A percentile compares a stretch with the other conserved stretches of the same genome.
Evolutionary conservation across 2,329 filamentous ascomycete genomes (phyloP).

Genomic region (Nothophaeocryptopus gaeumannii): DNA sequence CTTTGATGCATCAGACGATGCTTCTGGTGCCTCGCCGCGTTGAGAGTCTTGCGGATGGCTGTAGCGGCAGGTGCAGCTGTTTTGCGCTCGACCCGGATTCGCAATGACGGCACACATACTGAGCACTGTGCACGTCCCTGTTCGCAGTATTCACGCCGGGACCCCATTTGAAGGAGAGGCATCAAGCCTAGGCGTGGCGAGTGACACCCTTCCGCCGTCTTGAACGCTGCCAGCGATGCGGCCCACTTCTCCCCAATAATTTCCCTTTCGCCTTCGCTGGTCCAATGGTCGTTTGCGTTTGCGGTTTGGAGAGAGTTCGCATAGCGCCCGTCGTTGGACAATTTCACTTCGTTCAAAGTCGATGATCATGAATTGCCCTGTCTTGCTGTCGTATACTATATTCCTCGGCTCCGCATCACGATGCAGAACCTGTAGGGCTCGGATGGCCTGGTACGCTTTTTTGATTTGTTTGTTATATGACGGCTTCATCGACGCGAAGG

Average conservation of each 20-base stretch:
- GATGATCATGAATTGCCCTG: slow-evolving; percentile 2
- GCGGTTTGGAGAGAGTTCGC: slow-evolving; percentile 4
- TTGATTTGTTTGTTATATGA: neutral
- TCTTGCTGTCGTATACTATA: neutral
- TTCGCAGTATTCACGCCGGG: neutral
- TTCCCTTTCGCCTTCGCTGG: neutral
- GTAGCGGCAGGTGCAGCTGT: slow-evolving; percentile 1
- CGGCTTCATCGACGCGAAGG: neutral
- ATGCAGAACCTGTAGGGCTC: slow-evolving; percentile 1
- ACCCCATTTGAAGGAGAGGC: neutral
- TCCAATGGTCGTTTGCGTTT: slow-evolving; percentile 3
- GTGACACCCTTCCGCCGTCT: neutral
- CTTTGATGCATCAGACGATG: neutral
- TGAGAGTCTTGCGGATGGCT: slow-evolving; percentile 1
- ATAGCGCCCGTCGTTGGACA: slow-evolving; percentile 7
- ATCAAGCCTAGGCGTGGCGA: neutral
- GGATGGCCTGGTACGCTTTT: slow-evolving; percentile 3
- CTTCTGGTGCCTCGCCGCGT: neutral
- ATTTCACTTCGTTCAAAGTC: slow-evolving; percentile 2
- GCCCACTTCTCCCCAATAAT: neutral
- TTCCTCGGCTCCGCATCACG: neutral
- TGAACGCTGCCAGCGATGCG: slow-evolving; percentile 3
- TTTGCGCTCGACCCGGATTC: neutral
- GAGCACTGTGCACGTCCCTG: neutral
- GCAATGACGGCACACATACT: neutral